phyloP scores from a whole-genome alignment of 2,329 filamentous ascomycete species.

The Xylaria arbuscula region DNA sequence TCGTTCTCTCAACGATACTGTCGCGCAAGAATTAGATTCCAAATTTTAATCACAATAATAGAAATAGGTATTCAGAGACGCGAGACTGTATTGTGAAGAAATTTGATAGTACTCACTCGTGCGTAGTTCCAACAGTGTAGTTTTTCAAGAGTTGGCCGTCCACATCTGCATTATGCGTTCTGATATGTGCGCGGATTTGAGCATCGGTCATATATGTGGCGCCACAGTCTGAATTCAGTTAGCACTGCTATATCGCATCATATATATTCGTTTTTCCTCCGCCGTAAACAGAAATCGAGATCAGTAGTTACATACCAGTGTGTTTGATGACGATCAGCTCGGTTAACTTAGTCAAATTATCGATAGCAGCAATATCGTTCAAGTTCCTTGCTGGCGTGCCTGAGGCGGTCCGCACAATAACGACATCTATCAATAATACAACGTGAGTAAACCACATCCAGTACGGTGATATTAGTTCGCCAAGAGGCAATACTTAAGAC shows the following conservation, averaged over 20 bases:
- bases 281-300: neutral
- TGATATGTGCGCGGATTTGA: slow-evolving; percentile 21
- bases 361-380: slow-evolving; percentile 22
- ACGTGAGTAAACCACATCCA: neutral
- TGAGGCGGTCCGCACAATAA: slow-evolving; percentile 26
- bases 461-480: no score
- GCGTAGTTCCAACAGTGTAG: slow-evolving; percentile 4
- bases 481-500: neutral
- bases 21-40: neutral
- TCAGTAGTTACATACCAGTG: neutral
- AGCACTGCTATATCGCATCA: neutral
- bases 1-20: slow-evolving; percentile 17
- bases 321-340: slow-evolving; percentile 29
- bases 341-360: slow-evolving; percentile 12
- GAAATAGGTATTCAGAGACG: neutral
- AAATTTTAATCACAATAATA: no score
- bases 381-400: slow-evolving; percentile 27
- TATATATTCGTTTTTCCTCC: neutral
- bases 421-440: neutral
- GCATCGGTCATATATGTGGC: slow-evolving; percentile 20
- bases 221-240: slow-evolving; percentile 25
- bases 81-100: no score
- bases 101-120: slow-evolving; percentile 3
- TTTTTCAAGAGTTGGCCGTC: slow-evolving; percentile 2
- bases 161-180: slow-evolving; percentile 23